These are phyloP conservation scores for Paramecium pentaurelia DNA, from an alignment of 73 alveolate genomes.

Conservation along the genomic window DNA sequence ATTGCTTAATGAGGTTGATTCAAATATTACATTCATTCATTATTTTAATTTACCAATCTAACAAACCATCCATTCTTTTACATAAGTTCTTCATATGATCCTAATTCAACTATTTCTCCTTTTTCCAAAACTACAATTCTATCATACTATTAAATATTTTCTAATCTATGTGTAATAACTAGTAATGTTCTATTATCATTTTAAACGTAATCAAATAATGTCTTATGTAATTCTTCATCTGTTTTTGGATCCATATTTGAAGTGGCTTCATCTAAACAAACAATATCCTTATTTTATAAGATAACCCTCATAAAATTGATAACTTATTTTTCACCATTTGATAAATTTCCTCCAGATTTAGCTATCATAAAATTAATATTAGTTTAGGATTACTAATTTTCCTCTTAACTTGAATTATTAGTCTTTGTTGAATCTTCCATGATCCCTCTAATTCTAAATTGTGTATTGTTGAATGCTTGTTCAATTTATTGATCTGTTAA, in stretches of 20 bases:
- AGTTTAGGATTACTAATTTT: background rate
- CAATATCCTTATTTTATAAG: conserved; percentile 70
- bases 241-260: conserved; percentile 80
- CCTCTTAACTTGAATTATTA: background rate
- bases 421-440: background rate
- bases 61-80: conserved; percentile 21
- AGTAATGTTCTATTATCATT: conserved; percentile 48
- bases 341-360: conserved; percentile 74
- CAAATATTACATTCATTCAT: background rate
- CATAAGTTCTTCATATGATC: conserved; percentile 10
- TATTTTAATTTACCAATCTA: background rate
- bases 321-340: conserved; percentile 79
- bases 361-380: conserved; percentile 65
- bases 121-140: conserved; percentile 48
- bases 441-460: conserved; percentile 51
- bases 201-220: conserved; percentile 34
- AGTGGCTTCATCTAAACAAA: conserved; percentile 81
- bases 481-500: conserved; percentile 64
- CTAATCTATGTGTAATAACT: conserved; percentile 56
- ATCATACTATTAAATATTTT: conserved; percentile 40
- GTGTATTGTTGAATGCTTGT: conserved; percentile 61
- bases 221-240: conserved; percentile 68
- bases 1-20: background rate
- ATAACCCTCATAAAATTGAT: conserved; percentile 77
- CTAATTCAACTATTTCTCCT: conserved; percentile 53